Evolutionary conservation across 495 filamentous ascomycete genomes (phyloP), one percentile per base, ranked within the genome.

Genomic region (Neurospora africana): DNA sequence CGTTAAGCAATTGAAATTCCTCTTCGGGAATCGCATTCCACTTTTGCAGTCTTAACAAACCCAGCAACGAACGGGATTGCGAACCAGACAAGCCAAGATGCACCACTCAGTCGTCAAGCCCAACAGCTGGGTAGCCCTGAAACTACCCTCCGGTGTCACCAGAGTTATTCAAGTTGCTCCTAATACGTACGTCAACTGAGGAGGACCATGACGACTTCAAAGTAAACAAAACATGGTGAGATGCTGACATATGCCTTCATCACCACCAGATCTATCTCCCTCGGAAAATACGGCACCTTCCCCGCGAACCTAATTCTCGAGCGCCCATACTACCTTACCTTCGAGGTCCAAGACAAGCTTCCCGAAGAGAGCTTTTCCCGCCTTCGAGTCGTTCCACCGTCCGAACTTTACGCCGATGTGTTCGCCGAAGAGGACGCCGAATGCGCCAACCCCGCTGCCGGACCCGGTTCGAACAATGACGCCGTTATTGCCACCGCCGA

Each of bases 261-360:
- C 15, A 68, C 23, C 30, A 73, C 23, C 77, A 98, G 94, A 23
- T 90, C 87, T 35, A 91, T 97, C 68, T 92, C 89, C 15, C 83
- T 97, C 37, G 94, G 93, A 39, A 97, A 97, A 88, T 97, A 92
- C 78, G 95, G 96, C 69, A 86, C 86, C 3, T 97, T 98, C 76
- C 89, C 92, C 27, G 86, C 92, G 6, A 97, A 98, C 76, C 87
- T 92, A 21, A 87, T 99, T 40, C 86, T 99, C 43, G 91, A 92
- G 13, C 89, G 95, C 19, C 95, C 95, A 0, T 97, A 92, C 81
- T 87, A 97, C 82, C 84, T 95, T 67, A 97, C 93, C 8, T 99
- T 91, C 78, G 95, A 99, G 78, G 83, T 99, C 11, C 86, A 91
- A 68, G 93, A 97, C 75, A 86, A 86, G 72, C 78, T 80, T 0